These are phyloP conservation scores for Penicillium sp. DNA, from an alignment of 2,329 filamentous ascomycete species.

Conservation along the genomic window DNA sequence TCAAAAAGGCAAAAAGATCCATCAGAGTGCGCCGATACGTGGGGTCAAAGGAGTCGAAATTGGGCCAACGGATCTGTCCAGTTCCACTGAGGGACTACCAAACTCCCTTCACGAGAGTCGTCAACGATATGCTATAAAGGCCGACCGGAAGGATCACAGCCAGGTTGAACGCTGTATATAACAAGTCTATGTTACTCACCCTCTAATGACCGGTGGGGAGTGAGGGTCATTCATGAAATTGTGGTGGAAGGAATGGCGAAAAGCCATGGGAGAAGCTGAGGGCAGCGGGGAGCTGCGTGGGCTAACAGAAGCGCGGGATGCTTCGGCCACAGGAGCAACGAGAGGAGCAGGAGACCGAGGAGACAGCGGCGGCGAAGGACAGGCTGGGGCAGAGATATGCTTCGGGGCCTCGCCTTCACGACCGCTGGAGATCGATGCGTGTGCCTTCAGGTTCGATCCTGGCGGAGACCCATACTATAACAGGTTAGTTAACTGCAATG, in stretches of 20 bases:
- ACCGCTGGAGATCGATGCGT: conserved; percentile 10
- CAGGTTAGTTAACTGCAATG: conserved; percentile 10
- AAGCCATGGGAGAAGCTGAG: conserved; percentile 22
- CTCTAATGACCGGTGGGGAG: conserved; percentile 26
- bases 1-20: conserved; percentile 1
- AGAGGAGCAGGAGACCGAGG: conserved; percentile 22
- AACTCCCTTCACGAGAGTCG: conserved; percentile 17
- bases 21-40: conserved; percentile 19
- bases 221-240: conserved; percentile 25
- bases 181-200: conserved; percentile 21
- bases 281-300: conserved; percentile 16
- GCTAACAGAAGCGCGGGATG: conserved; percentile 10
- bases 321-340: conserved; percentile 6
- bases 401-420: conserved; percentile 11
- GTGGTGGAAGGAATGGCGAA: conserved; percentile 23
- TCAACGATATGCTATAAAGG: conserved; percentile 15
- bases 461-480: conserved; percentile 51
- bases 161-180: conserved; percentile 16
- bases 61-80: conserved; percentile 11
- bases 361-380: conserved; percentile 24
- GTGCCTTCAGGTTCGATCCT: conserved; percentile 25
- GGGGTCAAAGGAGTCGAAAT: conserved; percentile 11
- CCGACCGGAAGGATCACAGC: conserved; percentile 7
- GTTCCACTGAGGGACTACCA: conserved; percentile 12
- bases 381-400: conserved; percentile 12